phyloP scores from a whole-genome alignment of 2,329 filamentous ascomycete species.

The Sarocladium oryzae region DNA sequence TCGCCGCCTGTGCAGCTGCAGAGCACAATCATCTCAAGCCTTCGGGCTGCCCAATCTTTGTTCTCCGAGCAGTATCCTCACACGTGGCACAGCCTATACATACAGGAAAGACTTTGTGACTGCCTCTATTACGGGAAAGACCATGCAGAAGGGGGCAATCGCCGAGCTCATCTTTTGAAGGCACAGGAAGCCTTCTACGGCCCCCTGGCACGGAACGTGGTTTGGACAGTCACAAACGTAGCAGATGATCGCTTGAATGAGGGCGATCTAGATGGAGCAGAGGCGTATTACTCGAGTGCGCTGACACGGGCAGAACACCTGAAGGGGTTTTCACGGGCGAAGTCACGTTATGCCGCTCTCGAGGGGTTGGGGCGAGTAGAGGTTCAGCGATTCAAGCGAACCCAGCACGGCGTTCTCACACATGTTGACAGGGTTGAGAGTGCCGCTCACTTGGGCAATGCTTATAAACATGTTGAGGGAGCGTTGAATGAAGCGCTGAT shows the following conservation, averaged over 20 bases:
- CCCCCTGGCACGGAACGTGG: conserved; percentile 4
- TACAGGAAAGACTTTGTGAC: conserved; percentile 5
- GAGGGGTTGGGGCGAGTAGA: conserved; percentile 4
- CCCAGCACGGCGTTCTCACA: background rate
- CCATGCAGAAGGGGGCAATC: background rate
- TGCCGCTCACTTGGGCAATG: background rate
- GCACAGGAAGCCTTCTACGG: conserved; percentile 1
- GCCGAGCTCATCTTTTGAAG: background rate
- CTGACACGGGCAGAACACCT: conserved; percentile 1
- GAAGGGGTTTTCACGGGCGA: background rate
- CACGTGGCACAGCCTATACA: conserved; percentile 7
- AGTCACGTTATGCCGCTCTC: conserved; percentile 3
- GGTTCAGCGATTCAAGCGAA: background rate
- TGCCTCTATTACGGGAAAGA: conserved; percentile 7
- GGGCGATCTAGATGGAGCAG: background rate
- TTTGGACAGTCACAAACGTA: conserved; percentile 8
- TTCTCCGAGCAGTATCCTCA: background rate
- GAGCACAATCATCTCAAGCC: background rate
- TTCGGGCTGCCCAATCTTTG: background rate
- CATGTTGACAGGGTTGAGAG: background rate
- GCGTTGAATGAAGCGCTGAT: conserved; percentile 5
- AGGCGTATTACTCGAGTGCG: background rate
- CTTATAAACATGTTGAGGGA: background rate
- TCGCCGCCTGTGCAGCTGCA: background rate
- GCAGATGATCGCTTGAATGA: conserved; percentile 1